Evolutionary conservation across 2,329 filamentous ascomycete species (phyloP), one percentile per base, ranked within the genome.

Genomic region (Clarireedia sp.): DNA sequence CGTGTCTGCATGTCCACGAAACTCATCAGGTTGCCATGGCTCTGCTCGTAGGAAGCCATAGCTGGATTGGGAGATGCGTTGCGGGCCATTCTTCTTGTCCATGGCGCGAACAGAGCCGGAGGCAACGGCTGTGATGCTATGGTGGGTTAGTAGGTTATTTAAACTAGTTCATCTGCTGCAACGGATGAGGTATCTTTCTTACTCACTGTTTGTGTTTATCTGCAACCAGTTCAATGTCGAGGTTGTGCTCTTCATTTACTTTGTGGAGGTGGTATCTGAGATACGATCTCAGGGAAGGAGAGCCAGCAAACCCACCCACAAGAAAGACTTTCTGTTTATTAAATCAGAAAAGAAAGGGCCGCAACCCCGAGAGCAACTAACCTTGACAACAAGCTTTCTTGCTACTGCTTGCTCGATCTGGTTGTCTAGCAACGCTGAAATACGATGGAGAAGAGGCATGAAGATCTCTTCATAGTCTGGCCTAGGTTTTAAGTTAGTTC

Each of bases 231-330:
- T 47, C 36, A 2, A 59, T 58, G 7, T 55, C 47, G 41, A 47
- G 36, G n/a, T 21, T 2, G 21, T 29, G 9, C 41, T 33, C 1
- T 21, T 41, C 3, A 2, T 21, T 51, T 33, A 41, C 23, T 1
- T 54, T 6, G 21, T 16, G 8, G 19, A 62, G 56, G 36, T 44
- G 60, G 9, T 47, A 17, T 36, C 33, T 45, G 1, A 64, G 50
- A 17, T 56, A 59, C 14, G 46, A 54, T 16, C 49, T 37, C 6
- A 65, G 26, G 2, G 61, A 62, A 21, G 62, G 63, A 8, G 59
- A 56, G 1, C 43, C 58, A 3, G 57, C 61, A 55, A 65, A 65
- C 51, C 66, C 62, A 26, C 63, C 62, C 16, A 64, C 57, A 9
- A 65, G 55, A 21, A 61, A 62, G 1, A 64, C 59, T 58, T 61